Evolutionary conservation across 2,329 filamentous ascomycete genomes (phyloP), one percentile per base, ranked within the genome.

Genomic region (Catunica adiposa): DNA sequence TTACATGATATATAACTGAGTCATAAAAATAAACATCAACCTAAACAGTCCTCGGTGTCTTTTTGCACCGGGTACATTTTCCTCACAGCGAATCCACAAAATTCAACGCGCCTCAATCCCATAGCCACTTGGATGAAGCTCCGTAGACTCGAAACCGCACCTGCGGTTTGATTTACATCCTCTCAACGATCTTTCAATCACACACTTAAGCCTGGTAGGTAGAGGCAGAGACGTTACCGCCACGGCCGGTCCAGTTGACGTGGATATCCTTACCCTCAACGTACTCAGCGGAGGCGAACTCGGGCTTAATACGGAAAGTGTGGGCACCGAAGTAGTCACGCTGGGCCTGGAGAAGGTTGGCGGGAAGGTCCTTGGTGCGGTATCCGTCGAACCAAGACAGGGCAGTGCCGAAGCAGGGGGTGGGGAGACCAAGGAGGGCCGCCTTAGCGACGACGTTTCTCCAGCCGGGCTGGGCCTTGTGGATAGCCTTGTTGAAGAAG

Each of bases 401-500:
- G 52, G 92, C 92, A 60, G 92, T 97, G 69, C 85, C 89, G 83
- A 98, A 98, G 66, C 87, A 88, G 44, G 92, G 92, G 56, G 88
- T 92, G 62, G 92, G 92, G 68, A 98, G 94, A 72, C 92, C 92
- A 73, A 94, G 87, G 61, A 94, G 79, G 61, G 90, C 89, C 63
- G 86, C 80, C 82, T 94, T 94, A 74, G 85, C 79, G 64, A 98
- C 84, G 62, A 94, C 84, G 68, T 89, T 82, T 77, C 86, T 82
- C 89, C 89, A 95, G 68, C 89, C 89, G 59, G 78, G 78, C 78
- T 98, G 92, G 59, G 92, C 92, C 68, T 84, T 86, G 83, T 96
- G 84, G 73, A 98, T 98, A 65, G 92, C 92, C 76, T 92, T 87
- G 80, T 94, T 95, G 86, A 98, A 98, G 83, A 98, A 98, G 70